phyloP scores from a whole-genome alignment of 2,329 filamentous ascomycete species.

The Didymella pinodella region DNA sequence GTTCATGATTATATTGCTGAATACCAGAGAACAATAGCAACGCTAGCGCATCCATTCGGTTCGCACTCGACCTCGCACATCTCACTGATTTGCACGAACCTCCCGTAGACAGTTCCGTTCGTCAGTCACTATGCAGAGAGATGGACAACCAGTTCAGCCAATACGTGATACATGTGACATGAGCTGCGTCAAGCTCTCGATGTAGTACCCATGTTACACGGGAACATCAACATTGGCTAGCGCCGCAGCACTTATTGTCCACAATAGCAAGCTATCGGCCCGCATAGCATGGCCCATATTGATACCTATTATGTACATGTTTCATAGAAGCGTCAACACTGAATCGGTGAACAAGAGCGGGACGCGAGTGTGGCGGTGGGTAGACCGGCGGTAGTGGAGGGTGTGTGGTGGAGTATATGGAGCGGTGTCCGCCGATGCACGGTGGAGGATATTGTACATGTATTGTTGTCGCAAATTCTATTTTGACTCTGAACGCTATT shows the following conservation, averaged over 20 bases:
- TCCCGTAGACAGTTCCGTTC: not conserved
- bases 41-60: slow-evolving; percentile 1
- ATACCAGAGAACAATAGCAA: slow-evolving; percentile 18
- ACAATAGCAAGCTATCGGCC: slow-evolving; percentile 21
- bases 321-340: slow-evolving; percentile 14
- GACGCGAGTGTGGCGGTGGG: slow-evolving; percentile 10
- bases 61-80: not conserved
- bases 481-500: too few species aligned
- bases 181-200: not conserved
- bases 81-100: not conserved
- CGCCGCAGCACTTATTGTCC: slow-evolving; percentile 16
- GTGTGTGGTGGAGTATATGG: slow-evolving; percentile 1
- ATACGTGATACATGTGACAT: not conserved
- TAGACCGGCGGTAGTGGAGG: not conserved
- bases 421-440: not conserved
- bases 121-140: not conserved
- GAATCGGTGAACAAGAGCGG: not conserved
- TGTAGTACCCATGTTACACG: slow-evolving; percentile 3
- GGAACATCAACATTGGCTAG: not conserved
- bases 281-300: slow-evolving; percentile 3
- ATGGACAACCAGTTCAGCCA: not conserved
- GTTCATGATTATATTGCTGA: not conserved
- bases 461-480: not conserved
- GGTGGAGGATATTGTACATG: not conserved
- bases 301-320: slow-evolving; percentile 11